These are phyloP conservation scores for Letharia columbiana DNA, from an alignment of 495 filamentous ascomycete genomes.

Conservation along the genomic window DNA sequence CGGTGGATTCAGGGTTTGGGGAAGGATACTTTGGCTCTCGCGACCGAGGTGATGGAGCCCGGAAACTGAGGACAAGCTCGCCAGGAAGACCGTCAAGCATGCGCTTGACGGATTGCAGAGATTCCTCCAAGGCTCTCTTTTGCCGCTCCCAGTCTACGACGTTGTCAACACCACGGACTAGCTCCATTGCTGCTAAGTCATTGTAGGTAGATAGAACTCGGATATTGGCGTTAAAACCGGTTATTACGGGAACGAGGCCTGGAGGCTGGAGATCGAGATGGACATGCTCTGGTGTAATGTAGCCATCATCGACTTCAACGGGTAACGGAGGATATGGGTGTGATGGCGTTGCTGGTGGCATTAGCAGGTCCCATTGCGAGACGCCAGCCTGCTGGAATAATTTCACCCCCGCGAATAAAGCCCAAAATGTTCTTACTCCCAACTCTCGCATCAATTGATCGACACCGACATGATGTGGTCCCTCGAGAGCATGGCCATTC, in stretches of 20 bases:
- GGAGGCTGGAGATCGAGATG: slow-evolving; percentile 48
- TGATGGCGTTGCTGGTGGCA: slow-evolving; percentile 61
- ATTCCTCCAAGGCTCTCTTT: slow-evolving; percentile 52
- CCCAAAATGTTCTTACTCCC: slow-evolving; percentile 71
- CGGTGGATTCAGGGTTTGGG: slow-evolving; percentile 21
- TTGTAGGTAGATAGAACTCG: slow-evolving; percentile 64
- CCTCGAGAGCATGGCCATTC: slow-evolving; percentile 17
- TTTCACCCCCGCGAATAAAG: slow-evolving; percentile 57
- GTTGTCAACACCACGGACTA: slow-evolving; percentile 61
- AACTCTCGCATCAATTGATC: slow-evolving; percentile 72
- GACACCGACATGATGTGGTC: slow-evolving; percentile 29
- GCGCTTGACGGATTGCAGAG: slow-evolving; percentile 50
- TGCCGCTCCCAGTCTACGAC: slow-evolving; percentile 68
- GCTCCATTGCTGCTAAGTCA: slow-evolving; percentile 56
- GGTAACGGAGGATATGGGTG: slow-evolving; percentile 77
- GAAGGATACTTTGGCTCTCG: slow-evolving; percentile 15
- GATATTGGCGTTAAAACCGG: slow-evolving; percentile 70
- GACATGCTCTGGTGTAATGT: slow-evolving; percentile 54
- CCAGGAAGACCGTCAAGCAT: slow-evolving; percentile 51
- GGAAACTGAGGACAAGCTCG: slow-evolving; percentile 47
- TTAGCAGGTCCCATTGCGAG: slow-evolving; percentile 50
- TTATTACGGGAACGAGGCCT: slow-evolving; percentile 51
- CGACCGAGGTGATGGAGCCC: slow-evolving; percentile 4
- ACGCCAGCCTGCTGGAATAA: slow-evolving; percentile 60
- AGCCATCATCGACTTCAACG: slow-evolving; percentile 70